Evolutionary conservation across 805 yeast species (phyloP).

Genomic region (Barnettozyma sucrosica): DNA sequence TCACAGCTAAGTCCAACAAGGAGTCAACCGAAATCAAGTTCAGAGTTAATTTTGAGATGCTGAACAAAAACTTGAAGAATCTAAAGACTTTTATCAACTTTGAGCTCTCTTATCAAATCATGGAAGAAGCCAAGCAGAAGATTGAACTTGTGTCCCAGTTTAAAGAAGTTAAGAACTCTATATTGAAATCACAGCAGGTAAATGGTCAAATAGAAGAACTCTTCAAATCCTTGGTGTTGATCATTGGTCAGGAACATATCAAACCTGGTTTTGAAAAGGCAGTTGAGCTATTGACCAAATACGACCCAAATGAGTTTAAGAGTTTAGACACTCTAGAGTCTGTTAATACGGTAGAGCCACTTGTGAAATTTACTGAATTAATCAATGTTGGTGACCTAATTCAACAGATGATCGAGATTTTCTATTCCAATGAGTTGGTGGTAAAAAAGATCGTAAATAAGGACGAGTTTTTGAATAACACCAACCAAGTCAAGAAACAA

Average conservation of each 20-base stretch:
- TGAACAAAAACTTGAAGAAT: constrained; percentile 68
- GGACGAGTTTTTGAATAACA: constrained; percentile 73
- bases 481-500: constrained; percentile 72
- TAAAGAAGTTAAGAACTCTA: constrained; percentile 28
- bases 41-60: constrained; percentile 74
- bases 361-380: constrained; percentile 80
- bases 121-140: constrained; percentile 62
- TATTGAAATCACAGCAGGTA: constrained; percentile 25
- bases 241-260: constrained; percentile 70
- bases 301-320: constrained; percentile 50
- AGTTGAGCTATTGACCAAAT: constrained; percentile 57
- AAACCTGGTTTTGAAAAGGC: constrained; percentile 83
- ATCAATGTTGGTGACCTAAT: constrained; percentile 91
- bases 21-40: constrained; percentile 42
- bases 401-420: constrained; percentile 86
- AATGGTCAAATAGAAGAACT: constrained; percentile 48
- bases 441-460: constrained; percentile 52
- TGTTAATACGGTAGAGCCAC: constrained; percentile 59
- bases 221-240: constrained; percentile 58
- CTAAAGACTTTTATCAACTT: constrained; percentile 74
- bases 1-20: constrained; percentile 33
- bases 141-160: constrained; percentile 54
- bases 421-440: constrained; percentile 78
- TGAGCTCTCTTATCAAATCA: constrained; percentile 66
- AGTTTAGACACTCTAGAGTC: constrained; percentile 29